These are phyloP conservation scores for Colletotrichum somersetense DNA, from an alignment of 2,329 filamentous ascomycete genomes.

Conservation along the genomic window DNA sequence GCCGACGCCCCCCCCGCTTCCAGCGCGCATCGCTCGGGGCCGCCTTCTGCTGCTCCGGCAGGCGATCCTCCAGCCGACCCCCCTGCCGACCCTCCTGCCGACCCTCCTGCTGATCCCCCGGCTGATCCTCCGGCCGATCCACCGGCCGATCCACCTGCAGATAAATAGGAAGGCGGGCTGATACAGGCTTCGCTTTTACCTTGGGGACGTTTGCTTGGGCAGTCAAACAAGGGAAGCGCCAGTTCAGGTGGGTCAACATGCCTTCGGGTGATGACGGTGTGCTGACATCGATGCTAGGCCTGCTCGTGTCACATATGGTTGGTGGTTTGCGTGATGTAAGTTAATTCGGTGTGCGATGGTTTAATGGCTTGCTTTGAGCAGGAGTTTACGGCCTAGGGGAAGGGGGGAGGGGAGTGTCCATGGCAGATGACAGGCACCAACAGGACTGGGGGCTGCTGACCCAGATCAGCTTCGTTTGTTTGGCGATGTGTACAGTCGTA, in stretches of 20 bases:
- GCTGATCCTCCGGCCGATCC: conserved; percentile 19
- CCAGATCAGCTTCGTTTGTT: background rate
- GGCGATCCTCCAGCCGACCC: conserved; percentile 21
- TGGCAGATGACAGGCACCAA: conserved; percentile 26
- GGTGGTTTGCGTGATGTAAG: conserved; percentile 20
- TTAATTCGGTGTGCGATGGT: conserved; percentile 12
- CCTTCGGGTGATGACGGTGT: background rate
- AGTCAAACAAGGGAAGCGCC: background rate
- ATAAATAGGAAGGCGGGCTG: conserved; percentile 12
- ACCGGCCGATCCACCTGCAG: conserved; percentile 22
- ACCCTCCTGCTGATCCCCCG: conserved; percentile 21
- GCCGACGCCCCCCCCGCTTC: conserved; percentile 29
- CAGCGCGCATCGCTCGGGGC: conserved; percentile 16
- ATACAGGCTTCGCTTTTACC: background rate
- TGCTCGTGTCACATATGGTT: background rate
- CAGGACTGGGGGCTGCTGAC: conserved; percentile 1
- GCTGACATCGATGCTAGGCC: background rate
- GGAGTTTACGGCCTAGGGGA: conserved; percentile 15
- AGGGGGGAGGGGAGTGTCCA: background rate
- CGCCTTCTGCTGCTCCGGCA: conserved; percentile 20
- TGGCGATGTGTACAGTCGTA: background rate
- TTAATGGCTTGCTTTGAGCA: conserved; percentile 15
- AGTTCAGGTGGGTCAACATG: background rate
- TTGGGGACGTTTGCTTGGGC: background rate
- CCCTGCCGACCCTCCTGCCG: conserved; percentile 24